Conservation (phyloP, 140 eudicot species). For the Anethum foeniculum region DNA sequence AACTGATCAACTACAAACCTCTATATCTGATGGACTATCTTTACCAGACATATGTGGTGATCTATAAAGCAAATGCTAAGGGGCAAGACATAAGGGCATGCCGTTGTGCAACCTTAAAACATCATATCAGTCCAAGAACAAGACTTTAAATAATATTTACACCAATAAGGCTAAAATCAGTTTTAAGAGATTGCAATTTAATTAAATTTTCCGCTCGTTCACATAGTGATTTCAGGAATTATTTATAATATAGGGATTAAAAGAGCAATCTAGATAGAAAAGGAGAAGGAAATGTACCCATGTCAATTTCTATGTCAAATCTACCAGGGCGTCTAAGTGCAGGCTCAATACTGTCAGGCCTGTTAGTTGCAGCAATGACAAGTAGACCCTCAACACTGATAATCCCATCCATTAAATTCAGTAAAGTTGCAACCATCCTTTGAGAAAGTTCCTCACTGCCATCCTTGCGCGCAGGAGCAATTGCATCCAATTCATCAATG, state of each 20-base stretch:
- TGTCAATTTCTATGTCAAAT: conserved; percentile 86
- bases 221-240: background rate
- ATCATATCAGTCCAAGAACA: background rate
- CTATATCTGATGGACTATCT: background rate
- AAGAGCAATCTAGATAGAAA: background rate
- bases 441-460: conserved; percentile 92
- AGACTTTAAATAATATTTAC: background rate
- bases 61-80: background rate
- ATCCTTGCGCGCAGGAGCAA: conserved; percentile 92
- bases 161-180: background rate
- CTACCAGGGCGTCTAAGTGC: conserved; percentile 99
- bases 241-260: background rate
- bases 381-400: conserved; percentile 63
- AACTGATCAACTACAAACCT: background rate
- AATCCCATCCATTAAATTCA: conserved; percentile 87
- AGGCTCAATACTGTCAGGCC: conserved; percentile 82
- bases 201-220: background rate
- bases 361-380: conserved; percentile 90
- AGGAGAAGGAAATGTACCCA: conserved; percentile 33
- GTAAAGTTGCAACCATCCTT: conserved; percentile 85
- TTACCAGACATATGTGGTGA: background rate
- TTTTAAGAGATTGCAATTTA: background rate
- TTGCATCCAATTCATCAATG: conserved; percentile 96
- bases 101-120: background rate
- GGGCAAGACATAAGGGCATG: background rate